These are phyloP conservation scores for Neurospora tetraspora DNA, from an alignment of 495 filamentous ascomycete species.

Conservation along the genomic window DNA sequence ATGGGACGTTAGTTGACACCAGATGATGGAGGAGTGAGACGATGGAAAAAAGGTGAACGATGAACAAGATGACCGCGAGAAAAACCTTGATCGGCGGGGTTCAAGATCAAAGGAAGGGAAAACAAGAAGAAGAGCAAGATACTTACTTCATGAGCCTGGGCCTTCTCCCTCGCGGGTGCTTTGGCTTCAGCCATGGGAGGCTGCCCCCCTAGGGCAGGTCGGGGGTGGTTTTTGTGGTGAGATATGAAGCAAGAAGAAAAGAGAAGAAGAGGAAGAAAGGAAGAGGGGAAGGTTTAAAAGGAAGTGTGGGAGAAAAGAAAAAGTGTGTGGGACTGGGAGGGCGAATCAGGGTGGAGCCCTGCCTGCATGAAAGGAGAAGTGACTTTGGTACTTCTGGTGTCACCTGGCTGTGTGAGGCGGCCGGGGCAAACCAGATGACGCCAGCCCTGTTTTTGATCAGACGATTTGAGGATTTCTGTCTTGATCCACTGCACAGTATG, in stretches of 20 bases:
- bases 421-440: not conserved
- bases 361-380: not conserved
- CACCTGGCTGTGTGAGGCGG: not conserved
- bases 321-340: not conserved
- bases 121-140: not conserved
- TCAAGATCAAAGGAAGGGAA: not conserved
- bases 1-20: not conserved
- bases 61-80: not conserved
- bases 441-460: not conserved
- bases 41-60: not conserved
- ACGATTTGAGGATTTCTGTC: not conserved
- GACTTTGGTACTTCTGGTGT: not conserved
- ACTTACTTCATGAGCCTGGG: not conserved
- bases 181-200: not conserved
- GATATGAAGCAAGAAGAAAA: not conserved
- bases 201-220: not conserved
- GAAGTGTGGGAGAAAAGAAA: not conserved
- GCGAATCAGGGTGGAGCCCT: not conserved
- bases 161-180: not conserved
- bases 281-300: not conserved
- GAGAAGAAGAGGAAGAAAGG: not conserved
- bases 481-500: not conserved
- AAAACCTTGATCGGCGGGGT: not conserved
- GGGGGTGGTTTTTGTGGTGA: not conserved
- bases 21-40: not conserved